These are phyloP conservation scores for Ramalina intermedia DNA, from an alignment of 495 filamentous ascomycete species.

Conservation along the genomic window DNA sequence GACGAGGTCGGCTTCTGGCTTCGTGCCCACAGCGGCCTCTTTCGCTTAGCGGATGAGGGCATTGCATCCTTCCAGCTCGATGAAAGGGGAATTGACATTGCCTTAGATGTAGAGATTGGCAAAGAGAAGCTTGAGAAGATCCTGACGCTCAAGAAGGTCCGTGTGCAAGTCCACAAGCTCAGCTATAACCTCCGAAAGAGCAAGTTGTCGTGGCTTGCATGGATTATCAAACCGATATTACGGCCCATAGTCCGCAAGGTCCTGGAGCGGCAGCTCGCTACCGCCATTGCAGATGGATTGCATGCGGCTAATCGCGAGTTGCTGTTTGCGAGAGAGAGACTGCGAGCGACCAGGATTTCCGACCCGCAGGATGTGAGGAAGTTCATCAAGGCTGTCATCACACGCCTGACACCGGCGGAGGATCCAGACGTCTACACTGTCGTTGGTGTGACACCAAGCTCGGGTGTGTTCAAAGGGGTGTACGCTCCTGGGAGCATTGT, in stretches of 20 bases:
- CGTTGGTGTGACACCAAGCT: conserved; percentile 49
- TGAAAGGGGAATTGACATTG: conserved; percentile 71
- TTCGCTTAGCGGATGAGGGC: conserved; percentile 62
- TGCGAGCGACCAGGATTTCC: conserved; percentile 71
- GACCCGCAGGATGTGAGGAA: conserved; percentile 66
- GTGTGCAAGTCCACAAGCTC: conserved; percentile 74
- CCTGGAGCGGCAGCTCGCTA: conserved; percentile 64
- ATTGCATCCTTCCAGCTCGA: conserved; percentile 76
- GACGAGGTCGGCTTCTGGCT: conserved; percentile 76
- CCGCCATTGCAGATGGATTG: conserved; percentile 51
- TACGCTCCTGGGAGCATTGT: conserved; percentile 83
- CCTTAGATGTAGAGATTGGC: conserved; percentile 67
- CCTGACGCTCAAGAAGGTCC: conserved; percentile 57
- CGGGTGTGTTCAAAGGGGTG: conserved; percentile 63
- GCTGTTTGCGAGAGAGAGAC: conserved; percentile 69
- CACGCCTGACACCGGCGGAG: conserved; percentile 51
- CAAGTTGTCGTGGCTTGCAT: conserved; percentile 61
- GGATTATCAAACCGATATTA: conserved; percentile 75
- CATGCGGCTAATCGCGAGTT: conserved; percentile 70
- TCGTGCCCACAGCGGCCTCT: conserved; percentile 51
- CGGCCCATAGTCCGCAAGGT: conserved; percentile 64
- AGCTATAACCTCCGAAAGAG: conserved; percentile 60
- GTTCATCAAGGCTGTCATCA: conserved; percentile 67
- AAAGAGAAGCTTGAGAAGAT: conserved; percentile 63
- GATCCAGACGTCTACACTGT: conserved; percentile 60